Percentiles rank a stretch among this genome's conserved stretches.
phyloP scores from a whole-genome alignment of 2,329 filamentous ascomycete species.

The Didymella segeticola region DNA sequence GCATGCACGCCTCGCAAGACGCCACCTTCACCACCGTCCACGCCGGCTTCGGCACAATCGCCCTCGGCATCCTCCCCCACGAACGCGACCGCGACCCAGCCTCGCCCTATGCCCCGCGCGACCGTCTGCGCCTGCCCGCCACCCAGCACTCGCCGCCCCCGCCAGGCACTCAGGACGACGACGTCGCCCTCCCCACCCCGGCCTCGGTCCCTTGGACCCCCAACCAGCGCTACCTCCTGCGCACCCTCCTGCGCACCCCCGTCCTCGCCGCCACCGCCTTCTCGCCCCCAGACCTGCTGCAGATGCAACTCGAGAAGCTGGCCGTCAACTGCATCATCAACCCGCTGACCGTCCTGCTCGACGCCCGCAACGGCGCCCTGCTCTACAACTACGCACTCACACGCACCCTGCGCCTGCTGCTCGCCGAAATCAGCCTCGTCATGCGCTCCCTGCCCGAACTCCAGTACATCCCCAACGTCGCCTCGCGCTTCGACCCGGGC shows the following conservation, averaged over 20 bases:
- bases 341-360: constrained; percentile 79
- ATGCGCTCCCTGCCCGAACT: constrained; percentile 78
- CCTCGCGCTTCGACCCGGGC: constrained; percentile 64
- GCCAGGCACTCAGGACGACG: constrained; percentile 23
- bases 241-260: constrained; percentile 67
- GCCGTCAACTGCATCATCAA: constrained; percentile 80
- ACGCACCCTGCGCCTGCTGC: constrained; percentile 71
- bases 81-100: constrained; percentile 38
- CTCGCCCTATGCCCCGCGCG: constrained; percentile 33
- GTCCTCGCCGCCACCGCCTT: constrained; percentile 67
- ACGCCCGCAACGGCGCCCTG: constrained; percentile 76
- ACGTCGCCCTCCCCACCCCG: constrained; percentile 17
- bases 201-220: constrained; percentile 45
- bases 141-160: constrained; percentile 5
- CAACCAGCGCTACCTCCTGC: constrained; percentile 66
- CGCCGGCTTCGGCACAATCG: constrained; percentile 65
- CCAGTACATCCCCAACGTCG: constrained; percentile 64
- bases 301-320: constrained; percentile 78
- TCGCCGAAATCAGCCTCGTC: constrained; percentile 77
- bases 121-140: constrained; percentile 17
- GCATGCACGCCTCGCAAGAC: constrained; percentile 54
- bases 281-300: constrained; percentile 67
- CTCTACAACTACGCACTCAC: constrained; percentile 70
- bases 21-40: constrained; percentile 62
- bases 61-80: constrained; percentile 60